phyloP scores from a whole-genome alignment of 2,329 filamentous ascomycete genomes.

The Pseudodiploospora longispora region DNA sequence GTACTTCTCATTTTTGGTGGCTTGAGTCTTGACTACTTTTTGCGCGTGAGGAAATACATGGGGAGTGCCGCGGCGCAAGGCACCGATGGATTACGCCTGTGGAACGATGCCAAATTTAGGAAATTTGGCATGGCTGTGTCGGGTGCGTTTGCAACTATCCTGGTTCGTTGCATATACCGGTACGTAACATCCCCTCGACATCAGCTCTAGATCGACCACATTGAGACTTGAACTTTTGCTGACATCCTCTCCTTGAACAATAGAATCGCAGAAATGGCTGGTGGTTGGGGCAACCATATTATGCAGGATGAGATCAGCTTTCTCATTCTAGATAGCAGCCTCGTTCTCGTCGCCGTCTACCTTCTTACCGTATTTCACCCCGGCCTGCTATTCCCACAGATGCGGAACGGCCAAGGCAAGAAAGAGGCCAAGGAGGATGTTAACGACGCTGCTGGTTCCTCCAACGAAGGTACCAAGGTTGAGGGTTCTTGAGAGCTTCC shows the following conservation, averaged over 20 bases:
- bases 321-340: constrained; percentile 45
- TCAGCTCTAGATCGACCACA: background rate
- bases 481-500: background rate
- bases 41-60: constrained; percentile 34
- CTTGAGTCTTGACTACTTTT: constrained; percentile 36
- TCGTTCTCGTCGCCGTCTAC: constrained; percentile 41
- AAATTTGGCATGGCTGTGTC: constrained; percentile 36
- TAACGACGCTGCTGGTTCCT: constrained; percentile 19
- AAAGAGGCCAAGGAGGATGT: constrained; percentile 13
- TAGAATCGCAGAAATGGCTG: constrained; percentile 55
- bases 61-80: constrained; percentile 16
- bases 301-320: constrained; percentile 56
- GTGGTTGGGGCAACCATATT: constrained; percentile 54
- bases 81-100: constrained; percentile 27
- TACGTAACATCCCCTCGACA: constrained; percentile 19
- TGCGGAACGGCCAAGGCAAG: constrained; percentile 28
- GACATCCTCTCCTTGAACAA: background rate
- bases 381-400: constrained; percentile 47
- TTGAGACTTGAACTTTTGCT: constrained; percentile 9
- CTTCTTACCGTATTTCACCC: constrained; percentile 47
- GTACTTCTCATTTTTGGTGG: constrained; percentile 40
- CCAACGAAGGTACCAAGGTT: constrained; percentile 15
- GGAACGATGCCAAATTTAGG: constrained; percentile 35
- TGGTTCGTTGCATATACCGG: constrained; percentile 49
- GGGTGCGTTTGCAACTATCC: constrained; percentile 36